A percentile compares a stretch with the other conserved stretches of the same genome.
Evolutionary conservation across 2,329 filamentous ascomycete genomes (phyloP).

Genomic region (Cladosporium sp.): DNA sequence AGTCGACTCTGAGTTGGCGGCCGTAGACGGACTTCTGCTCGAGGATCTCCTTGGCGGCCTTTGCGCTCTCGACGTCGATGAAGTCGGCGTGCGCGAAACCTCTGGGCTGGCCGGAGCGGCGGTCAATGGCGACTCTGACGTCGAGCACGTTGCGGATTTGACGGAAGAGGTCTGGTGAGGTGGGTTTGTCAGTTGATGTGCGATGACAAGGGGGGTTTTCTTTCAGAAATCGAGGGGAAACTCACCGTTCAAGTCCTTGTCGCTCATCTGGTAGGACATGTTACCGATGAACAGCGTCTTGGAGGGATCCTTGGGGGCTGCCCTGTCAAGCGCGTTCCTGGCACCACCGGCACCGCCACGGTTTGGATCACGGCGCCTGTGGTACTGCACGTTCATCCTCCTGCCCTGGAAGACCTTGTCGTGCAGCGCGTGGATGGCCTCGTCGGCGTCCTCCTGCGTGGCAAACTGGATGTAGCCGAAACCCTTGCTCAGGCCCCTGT

Average conservation of each 20-base stretch:
- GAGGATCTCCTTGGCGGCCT: constrained; percentile 55
- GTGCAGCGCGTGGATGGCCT: constrained; percentile 56
- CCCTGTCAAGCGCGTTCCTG: neutral
- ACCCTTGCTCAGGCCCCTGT: constrained; percentile 63
- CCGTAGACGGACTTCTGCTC: constrained; percentile 58
- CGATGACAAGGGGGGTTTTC: no score
- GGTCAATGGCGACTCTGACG: constrained; percentile 78
- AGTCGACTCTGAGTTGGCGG: constrained; percentile 64
- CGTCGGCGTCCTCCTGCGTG: constrained; percentile 47
- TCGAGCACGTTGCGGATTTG: constrained; percentile 66
- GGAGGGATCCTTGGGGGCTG: constrained; percentile 48
- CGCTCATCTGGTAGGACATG: constrained; percentile 80
- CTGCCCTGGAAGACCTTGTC: constrained; percentile 61
- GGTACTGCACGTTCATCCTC: constrained; percentile 59
- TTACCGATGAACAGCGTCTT: constrained; percentile 79
- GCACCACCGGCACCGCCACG: constrained; percentile 19
- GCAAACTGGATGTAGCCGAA: constrained; percentile 65
- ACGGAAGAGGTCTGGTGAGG: constrained; percentile 58
- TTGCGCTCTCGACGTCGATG: constrained; percentile 61
- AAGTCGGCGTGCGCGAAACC: constrained; percentile 88
- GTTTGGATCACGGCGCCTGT: constrained; percentile 30
- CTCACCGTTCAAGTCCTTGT: constrained; percentile 67
- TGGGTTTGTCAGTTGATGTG: constrained; percentile 4
- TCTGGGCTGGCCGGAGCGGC: constrained; percentile 72
- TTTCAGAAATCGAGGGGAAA: no score